phyloP scores from a whole-genome alignment of 2,329 filamentous ascomycete species.

The Orbilia oligospora region DNA sequence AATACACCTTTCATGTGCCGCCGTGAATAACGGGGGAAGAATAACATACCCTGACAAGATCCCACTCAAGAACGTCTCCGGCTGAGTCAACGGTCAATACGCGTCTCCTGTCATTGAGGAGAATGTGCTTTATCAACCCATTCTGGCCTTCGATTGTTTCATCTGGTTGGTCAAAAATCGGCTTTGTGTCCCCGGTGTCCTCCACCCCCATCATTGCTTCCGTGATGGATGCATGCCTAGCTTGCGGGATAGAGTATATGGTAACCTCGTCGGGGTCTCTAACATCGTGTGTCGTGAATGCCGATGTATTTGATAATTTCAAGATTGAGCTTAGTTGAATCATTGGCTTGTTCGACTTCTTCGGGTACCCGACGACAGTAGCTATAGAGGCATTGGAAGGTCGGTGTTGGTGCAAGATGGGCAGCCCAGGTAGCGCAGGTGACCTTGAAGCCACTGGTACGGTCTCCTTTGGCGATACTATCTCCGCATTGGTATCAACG shows the following conservation, averaged over 20 bases:
- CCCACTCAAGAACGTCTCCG: slow-evolving; percentile 95
- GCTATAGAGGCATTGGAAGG: slow-evolving; percentile 62
- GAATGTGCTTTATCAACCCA: slow-evolving; percentile 90
- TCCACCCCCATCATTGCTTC: slow-evolving; percentile 72
- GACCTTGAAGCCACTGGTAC: slow-evolving; percentile 63
- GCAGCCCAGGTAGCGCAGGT: slow-evolving; percentile 67
- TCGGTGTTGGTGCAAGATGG: slow-evolving; percentile 66
- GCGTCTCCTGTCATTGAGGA: slow-evolving; percentile 90
- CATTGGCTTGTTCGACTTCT: slow-evolving; percentile 68
- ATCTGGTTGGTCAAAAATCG: slow-evolving; percentile 78
- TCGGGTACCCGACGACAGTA: slow-evolving; percentile 69
- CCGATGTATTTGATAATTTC: slow-evolving; percentile 85
- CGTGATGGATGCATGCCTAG: slow-evolving; percentile 71
- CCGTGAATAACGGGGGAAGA: not conserved
- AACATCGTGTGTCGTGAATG: slow-evolving; percentile 73
- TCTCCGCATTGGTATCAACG: slow-evolving; percentile 81
- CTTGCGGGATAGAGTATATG: slow-evolving; percentile 69
- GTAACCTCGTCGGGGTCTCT: slow-evolving; percentile 74
- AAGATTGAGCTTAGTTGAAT: slow-evolving; percentile 85
- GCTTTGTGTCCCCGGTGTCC: slow-evolving; percentile 71
- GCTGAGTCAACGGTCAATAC: slow-evolving; percentile 94
- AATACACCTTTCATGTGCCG: slow-evolving; percentile 60
- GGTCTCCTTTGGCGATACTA: slow-evolving; percentile 69
- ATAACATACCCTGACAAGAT: slow-evolving; percentile 81
- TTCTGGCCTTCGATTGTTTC: slow-evolving; percentile 95